Conservation (phyloP, 495 filamentous ascomycete species). For the Trichoderma orchidacearum region DNA sequence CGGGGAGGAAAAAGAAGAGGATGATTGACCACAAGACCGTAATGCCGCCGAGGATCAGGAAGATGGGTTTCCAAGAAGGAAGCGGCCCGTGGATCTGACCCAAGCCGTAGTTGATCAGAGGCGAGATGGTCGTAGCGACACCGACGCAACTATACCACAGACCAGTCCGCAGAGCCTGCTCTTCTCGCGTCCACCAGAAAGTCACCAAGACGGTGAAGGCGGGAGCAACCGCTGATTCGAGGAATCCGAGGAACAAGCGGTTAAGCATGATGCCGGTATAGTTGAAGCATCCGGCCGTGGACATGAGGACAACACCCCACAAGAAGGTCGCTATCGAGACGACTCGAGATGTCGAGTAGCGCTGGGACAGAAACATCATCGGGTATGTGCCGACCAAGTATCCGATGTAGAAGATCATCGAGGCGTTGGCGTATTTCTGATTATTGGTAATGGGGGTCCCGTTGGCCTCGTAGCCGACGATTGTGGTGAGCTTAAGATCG, state of each 20-base stretch:
- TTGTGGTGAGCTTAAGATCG: conserved; percentile 15
- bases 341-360: conserved; percentile 31
- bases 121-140: conserved; percentile 30
- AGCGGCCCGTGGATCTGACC: conserved; percentile 29
- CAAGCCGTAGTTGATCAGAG: conserved; percentile 35
- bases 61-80: conserved; percentile 27
- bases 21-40: conserved; percentile 25
- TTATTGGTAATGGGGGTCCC: background rate
- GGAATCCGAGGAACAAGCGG: conserved; percentile 33
- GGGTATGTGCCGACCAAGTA: conserved; percentile 35
- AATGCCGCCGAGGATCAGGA: conserved; percentile 22
- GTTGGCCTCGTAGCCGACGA: conserved; percentile 17
- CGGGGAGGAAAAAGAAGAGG: conserved; percentile 23
- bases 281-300: conserved; percentile 21
- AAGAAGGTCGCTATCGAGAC: conserved; percentile 18
- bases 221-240: conserved; percentile 27
- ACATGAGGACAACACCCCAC: conserved; percentile 10
- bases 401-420: conserved; percentile 34
- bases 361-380: conserved; percentile 26
- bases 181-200: conserved; percentile 27
- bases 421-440: conserved; percentile 12
- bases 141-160: conserved; percentile 30
- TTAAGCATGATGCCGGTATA: conserved; percentile 25
- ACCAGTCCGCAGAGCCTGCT: conserved; percentile 33
- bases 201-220: conserved; percentile 34